A percentile compares a stretch with the other conserved stretches of the same genome.
These are phyloP conservation scores for Gastrolobium bilobum DNA, from an alignment of 306 rosid genomes.

Conservation along the genomic window DNA sequence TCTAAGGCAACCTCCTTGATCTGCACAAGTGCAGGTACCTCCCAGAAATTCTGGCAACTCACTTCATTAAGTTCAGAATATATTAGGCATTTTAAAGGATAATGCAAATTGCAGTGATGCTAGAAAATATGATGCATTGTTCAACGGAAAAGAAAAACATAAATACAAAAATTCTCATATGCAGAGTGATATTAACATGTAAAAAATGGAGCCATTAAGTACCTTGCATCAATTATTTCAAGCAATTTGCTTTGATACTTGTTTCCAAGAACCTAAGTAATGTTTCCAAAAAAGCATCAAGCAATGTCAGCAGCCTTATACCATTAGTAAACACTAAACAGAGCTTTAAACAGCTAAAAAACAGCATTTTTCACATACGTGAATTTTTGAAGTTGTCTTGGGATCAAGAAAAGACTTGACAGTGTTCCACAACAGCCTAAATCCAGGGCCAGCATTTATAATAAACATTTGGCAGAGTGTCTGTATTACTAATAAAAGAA, in stretches of 20 bases:
- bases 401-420: constrained; percentile 95
- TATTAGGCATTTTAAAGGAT: constrained; percentile 38
- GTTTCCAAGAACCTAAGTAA: constrained; percentile 92
- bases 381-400: constrained; percentile 94
- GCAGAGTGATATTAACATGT: background rate
- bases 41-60: constrained; percentile 99
- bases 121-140: background rate
- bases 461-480: constrained; percentile 96
- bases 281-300: constrained; percentile 38
- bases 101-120: constrained; percentile 15
- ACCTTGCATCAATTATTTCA: constrained; percentile 96
- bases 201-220: constrained; percentile 29
- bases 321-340: constrained; percentile 14
- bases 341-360: constrained; percentile 39
- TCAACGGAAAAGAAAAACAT: constrained; percentile 3
- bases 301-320: constrained; percentile 43
- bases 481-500: constrained; percentile 57
- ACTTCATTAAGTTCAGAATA: constrained; percentile 59
- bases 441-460: constrained; percentile 97
- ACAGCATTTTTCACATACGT: constrained; percentile 62
- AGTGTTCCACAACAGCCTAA: constrained; percentile 92
- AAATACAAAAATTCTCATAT: constrained; percentile 1
- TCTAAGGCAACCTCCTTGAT: constrained; percentile 89
- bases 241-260: constrained; percentile 93
- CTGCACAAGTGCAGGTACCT: constrained; percentile 89